phyloP scores from a whole-genome alignment of 2,329 filamentous ascomycete species.

The Arthrobotrys conoides region DNA sequence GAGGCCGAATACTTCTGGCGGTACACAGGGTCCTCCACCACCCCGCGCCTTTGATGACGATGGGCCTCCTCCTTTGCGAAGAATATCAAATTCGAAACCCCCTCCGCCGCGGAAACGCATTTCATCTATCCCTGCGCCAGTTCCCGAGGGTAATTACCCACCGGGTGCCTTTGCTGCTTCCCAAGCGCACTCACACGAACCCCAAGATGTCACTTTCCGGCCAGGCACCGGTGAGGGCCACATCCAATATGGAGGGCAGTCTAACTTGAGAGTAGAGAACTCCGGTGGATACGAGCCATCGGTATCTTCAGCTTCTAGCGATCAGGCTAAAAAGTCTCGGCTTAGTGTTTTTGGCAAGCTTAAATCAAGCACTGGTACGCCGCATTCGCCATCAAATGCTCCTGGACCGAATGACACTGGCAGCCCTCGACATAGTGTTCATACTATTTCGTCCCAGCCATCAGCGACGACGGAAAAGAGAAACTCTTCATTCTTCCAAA shows the following conservation, averaged over 20 bases:
- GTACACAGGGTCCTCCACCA: conserved; percentile 18
- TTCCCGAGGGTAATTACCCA: conserved; percentile 38
- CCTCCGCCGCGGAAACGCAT: conserved; percentile 48
- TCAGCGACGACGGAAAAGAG: conserved; percentile 46
- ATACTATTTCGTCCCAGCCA: conserved; percentile 47
- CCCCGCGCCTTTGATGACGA: conserved; percentile 36
- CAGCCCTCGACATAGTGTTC: conserved; percentile 49
- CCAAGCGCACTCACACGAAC: conserved; percentile 34
- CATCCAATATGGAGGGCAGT: conserved; percentile 29
- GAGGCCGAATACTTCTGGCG: conserved; percentile 43
- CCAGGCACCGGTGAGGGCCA: conserved; percentile 21
- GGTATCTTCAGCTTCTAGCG: conserved; percentile 50
- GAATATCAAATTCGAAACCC: conserved; percentile 55
- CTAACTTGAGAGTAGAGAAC: conserved; percentile 36
- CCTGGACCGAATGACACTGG: conserved; percentile 24
- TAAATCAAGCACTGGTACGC: conserved; percentile 25
- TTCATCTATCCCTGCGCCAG: conserved; percentile 42
- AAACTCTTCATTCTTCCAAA: conserved; percentile 49
- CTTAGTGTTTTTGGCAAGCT: conserved; percentile 45
- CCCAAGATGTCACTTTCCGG: conserved; percentile 23
- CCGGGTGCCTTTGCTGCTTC: conserved; percentile 23
- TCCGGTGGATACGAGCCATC: conserved; percentile 52
- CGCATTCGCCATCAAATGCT: conserved; percentile 24
- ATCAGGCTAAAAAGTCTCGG: conserved; percentile 47
- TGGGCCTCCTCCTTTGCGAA: conserved; percentile 57